phyloP scores from a whole-genome alignment of 768 basidiomycete species.

The Kwoniella newhampshirensis region DNA sequence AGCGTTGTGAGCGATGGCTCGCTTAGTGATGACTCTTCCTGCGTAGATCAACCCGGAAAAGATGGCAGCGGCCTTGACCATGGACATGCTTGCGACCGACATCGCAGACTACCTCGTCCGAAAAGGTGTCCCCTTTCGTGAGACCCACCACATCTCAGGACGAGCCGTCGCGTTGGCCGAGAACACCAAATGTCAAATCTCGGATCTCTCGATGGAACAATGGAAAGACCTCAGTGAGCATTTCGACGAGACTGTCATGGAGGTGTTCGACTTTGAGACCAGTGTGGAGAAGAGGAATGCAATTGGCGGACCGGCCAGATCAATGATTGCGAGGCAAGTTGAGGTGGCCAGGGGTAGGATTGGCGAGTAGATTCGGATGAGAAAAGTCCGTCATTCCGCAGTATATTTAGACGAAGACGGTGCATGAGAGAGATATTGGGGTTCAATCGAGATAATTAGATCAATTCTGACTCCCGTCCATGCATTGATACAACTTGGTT shows the following conservation, averaged over 20 bases:
- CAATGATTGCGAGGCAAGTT: conserved; percentile 83
- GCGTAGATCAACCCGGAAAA: conserved; percentile 78
- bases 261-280: conserved; percentile 91
- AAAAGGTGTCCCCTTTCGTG: conserved; percentile 97
- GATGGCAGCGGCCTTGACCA: conserved; percentile 87
- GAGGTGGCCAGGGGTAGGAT: conserved; percentile 67
- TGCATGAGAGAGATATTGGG: background rate
- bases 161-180: conserved; percentile 94
- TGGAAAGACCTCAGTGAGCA: conserved; percentile 71
- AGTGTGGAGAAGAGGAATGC: conserved; percentile 89
- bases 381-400: no score
- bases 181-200: conserved; percentile 72
- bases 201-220: conserved; percentile 75
- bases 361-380: conserved; percentile 23
- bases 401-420: no score
- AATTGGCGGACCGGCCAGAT: conserved; percentile 84
- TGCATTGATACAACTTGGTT: conserved; percentile 4
- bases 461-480: no score
- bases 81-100: conserved; percentile 99
- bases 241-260: conserved; percentile 77
- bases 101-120: conserved; percentile 97
- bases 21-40: no score
- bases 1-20: no score
- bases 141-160: conserved; percentile 97
- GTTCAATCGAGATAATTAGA: no score